Conservation (phyloP, 2,329 filamentous ascomycete genomes). For the Colletotrichum sp. region DNA sequence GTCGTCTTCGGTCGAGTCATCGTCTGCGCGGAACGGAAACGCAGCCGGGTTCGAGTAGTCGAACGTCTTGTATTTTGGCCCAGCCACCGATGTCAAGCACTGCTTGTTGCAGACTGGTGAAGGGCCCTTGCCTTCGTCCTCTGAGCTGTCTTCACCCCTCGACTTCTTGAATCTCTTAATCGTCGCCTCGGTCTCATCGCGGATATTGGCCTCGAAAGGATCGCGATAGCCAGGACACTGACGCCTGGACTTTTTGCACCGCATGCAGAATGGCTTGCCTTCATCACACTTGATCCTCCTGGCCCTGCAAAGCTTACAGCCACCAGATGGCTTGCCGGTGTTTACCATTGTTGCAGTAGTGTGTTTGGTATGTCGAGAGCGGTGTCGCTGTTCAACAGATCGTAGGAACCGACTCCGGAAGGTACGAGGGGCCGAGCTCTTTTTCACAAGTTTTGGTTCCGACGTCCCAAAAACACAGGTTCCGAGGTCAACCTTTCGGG, state of each 20-base stretch:
- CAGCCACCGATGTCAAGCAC: conserved; percentile 10
- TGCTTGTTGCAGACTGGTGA: conserved; percentile 15
- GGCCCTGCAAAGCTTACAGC: conserved; percentile 28
- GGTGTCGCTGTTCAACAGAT: background rate
- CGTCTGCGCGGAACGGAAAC: conserved; percentile 8
- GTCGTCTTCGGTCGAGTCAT: conserved; percentile 7
- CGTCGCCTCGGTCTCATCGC: conserved; percentile 28
- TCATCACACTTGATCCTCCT: conserved; percentile 30
- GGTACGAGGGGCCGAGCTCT: background rate
- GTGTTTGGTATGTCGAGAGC: background rate
- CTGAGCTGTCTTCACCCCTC: conserved; percentile 17
- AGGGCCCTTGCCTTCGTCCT: background rate
- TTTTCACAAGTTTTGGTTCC: conserved; percentile 3
- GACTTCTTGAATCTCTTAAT: conserved; percentile 25
- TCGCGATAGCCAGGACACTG: conserved; percentile 29
- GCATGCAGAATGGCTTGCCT: conserved; percentile 27
- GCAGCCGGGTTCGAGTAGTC: conserved; percentile 11
- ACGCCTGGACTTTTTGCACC: conserved; percentile 27
- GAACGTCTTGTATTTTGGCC: conserved; percentile 15
- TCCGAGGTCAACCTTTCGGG: background rate
- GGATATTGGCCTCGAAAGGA: conserved; percentile 28
- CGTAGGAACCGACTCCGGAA: background rate
- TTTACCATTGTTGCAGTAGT: conserved; percentile 24
- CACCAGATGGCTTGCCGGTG: conserved; percentile 28
- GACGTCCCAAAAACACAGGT: background rate